Conservation (phyloP, 495 filamentous ascomycete genomes). For the Talaromyces thailandensis region DNA sequence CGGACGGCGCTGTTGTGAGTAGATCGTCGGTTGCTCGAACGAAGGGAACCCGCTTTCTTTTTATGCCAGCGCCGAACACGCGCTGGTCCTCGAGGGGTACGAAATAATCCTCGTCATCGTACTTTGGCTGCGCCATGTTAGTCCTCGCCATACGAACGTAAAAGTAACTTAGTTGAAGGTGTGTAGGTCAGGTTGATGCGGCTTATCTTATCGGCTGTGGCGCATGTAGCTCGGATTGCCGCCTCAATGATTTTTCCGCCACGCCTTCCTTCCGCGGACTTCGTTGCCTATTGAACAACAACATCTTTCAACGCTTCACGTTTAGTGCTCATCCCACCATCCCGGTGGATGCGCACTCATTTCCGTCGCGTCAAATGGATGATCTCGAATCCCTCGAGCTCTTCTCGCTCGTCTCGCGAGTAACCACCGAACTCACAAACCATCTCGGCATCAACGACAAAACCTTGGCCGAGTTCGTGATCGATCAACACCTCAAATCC, state of each 20-base stretch:
- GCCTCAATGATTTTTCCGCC: slow-evolving; percentile 36
- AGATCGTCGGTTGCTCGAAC: slow-evolving; percentile 55
- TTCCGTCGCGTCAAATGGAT: slow-evolving; percentile 52
- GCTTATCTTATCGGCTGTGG: slow-evolving; percentile 36
- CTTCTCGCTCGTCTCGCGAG: slow-evolving; percentile 87
- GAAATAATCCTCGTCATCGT: slow-evolving; percentile 51
- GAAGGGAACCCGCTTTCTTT: slow-evolving; percentile 71
- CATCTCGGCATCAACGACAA: slow-evolving; percentile 90
- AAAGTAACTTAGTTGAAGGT: background rate
- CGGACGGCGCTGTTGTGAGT: slow-evolving; percentile 18
- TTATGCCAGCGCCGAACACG: slow-evolving; percentile 71
- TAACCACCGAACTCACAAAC: slow-evolving; percentile 89
- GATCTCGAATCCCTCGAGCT: slow-evolving; percentile 85
- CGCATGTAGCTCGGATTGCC: slow-evolving; percentile 10
- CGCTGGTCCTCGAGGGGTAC: slow-evolving; percentile 64
- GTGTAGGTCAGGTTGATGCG: background rate
- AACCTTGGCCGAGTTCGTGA: slow-evolving; percentile 90
- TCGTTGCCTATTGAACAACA: background rate
- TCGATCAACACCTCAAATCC: slow-evolving; percentile 78
- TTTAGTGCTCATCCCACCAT: background rate
- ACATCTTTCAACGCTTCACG: background rate
- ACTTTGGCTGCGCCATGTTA: background rate
- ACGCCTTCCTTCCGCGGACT: slow-evolving; percentile 15
- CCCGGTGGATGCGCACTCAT: background rate
- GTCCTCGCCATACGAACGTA: background rate